Evolutionary conservation across 2,329 filamentous ascomycete genomes (phyloP).

Genomic region (Penicillium sp.): DNA sequence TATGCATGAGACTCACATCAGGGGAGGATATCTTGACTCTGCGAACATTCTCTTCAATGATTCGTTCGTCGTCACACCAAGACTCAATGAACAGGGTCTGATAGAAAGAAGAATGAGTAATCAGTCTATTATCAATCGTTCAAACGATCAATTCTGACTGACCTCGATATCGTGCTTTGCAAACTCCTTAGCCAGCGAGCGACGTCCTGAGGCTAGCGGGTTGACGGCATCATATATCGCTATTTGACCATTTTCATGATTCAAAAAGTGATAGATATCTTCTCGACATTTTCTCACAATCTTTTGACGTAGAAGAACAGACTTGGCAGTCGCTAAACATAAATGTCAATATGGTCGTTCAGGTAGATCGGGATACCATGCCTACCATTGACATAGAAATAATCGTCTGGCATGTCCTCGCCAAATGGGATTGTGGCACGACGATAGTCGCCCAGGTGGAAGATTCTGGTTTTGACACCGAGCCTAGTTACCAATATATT

Average conservation of each 20-base stretch:
- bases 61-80: slow-evolving; percentile 81
- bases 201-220: slow-evolving; percentile 70
- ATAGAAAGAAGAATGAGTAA: not conserved
- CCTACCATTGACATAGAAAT: slow-evolving; percentile 81
- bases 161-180: slow-evolving; percentile 93
- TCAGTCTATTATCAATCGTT: not conserved
- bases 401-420: slow-evolving; percentile 83
- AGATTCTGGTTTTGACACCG: slow-evolving; percentile 94
- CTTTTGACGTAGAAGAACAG: slow-evolving; percentile 89
- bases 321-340: slow-evolving; percentile 61
- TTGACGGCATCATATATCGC: slow-evolving; percentile 99
- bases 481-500: slow-evolving; percentile 49
- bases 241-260: slow-evolving; percentile 94
- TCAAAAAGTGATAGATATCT: slow-evolving; percentile 91
- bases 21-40: slow-evolving; percentile 97
- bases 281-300: slow-evolving; percentile 95
- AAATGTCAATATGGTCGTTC: slow-evolving; percentile 14
- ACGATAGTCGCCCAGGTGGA: slow-evolving; percentile 93
- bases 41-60: slow-evolving; percentile 91
- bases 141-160: slow-evolving; percentile 13
- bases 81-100: slow-evolving; percentile 95
- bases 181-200: slow-evolving; percentile 85
- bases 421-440: slow-evolving; percentile 78
- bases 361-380: not conserved
- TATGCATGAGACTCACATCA: slow-evolving; percentile 55